Percentiles rank a stretch among this genome's conserved stretches.
Evolutionary conservation across 1,284 basidiomycete genomes (phyloP).

Genomic region (Lentinus polychrous): DNA sequence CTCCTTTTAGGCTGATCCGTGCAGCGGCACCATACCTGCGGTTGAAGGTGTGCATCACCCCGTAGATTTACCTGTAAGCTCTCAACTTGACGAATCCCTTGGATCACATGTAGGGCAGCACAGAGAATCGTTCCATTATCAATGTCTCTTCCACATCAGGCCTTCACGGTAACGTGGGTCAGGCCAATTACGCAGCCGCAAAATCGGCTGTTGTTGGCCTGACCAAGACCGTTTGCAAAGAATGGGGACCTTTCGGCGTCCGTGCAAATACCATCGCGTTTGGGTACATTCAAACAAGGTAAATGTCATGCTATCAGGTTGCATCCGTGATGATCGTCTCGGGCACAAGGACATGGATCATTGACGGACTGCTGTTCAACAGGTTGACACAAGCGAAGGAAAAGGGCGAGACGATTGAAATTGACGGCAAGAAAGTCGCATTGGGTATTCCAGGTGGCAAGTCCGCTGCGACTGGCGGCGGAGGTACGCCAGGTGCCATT

Average conservation of each 20-base stretch:
- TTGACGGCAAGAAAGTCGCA: constrained; percentile 78
- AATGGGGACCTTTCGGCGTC: constrained; percentile 81
- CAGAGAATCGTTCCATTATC: constrained; percentile 70
- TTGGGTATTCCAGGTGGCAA: constrained; percentile 67
- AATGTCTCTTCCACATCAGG: constrained; percentile 76
- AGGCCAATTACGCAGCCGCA: constrained; percentile 78
- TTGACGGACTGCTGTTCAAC: neutral
- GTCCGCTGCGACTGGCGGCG: constrained; percentile 24
- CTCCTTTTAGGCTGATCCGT: constrained; percentile 81
- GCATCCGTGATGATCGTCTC: neutral
- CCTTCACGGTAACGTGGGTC: constrained; percentile 79
- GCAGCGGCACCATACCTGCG: constrained; percentile 84
- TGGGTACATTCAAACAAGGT: constrained; percentile 71
- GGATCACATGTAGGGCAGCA: constrained; percentile 20
- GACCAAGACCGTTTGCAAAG: constrained; percentile 82
- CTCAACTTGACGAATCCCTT: constrained; percentile 20
- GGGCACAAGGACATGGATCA: too few species aligned
- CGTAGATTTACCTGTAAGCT: constrained; percentile 22
- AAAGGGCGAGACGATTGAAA: constrained; percentile 67
- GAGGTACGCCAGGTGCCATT: constrained; percentile 27
- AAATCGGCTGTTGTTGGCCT: constrained; percentile 74
- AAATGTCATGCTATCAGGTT: constrained; percentile 9
- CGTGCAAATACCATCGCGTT: constrained; percentile 79
- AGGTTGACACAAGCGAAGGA: constrained; percentile 54
- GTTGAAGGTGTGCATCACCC: constrained; percentile 54